Evolutionary conservation across 176 grass and related monocot genomes (phyloP).

Genomic region (Hordeum vulgare): MorexV3_pseudomolecules_assembly NC_058524.1:18933260-18933759

Average conservation of each 20-base stretch:
- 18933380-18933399: too few species aligned
- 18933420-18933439: not conserved
- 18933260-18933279: too few species aligned
- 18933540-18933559: not conserved
- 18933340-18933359: not conserved
- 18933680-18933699: too few species aligned
- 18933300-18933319: not conserved
- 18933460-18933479: slow-evolving; percentile 34
- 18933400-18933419: not conserved
- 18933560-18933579: not conserved
- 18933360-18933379: not conserved
- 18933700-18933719: not conserved
- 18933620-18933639: too few species aligned
- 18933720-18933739: not conserved
- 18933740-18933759: too few species aligned
- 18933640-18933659: too few species aligned
- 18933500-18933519: not conserved
- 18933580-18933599: too few species aligned
- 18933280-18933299: slow-evolving; percentile 42
- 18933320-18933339: not conserved
- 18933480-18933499: not conserved
- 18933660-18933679: too few species aligned
- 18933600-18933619: too few species aligned
- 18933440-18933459: not conserved
- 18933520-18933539: not conserved